Evolutionary conservation across 225 moss, liverwort and hornwort genomes (phyloP).

Genomic region (Thuidium tamariscinum): DNA sequence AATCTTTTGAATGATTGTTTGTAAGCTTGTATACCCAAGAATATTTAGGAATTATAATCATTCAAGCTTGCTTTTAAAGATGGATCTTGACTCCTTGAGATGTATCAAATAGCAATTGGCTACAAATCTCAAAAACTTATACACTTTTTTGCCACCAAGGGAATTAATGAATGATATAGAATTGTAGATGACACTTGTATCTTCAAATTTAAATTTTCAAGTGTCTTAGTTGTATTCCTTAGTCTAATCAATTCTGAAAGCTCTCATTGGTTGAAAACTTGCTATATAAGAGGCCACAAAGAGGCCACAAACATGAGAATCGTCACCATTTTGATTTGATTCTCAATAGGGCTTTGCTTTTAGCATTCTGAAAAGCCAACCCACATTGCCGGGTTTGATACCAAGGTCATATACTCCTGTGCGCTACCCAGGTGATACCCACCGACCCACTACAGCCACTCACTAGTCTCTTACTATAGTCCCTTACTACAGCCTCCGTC

Average conservation of each 20-base stretch:
- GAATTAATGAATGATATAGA: not conserved
- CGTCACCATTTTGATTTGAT: too few species aligned
- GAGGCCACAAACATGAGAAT: not conserved
- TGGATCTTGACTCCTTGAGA: too few species aligned
- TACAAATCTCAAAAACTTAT: not conserved
- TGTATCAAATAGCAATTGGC: too few species aligned
- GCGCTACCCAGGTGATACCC: not conserved
- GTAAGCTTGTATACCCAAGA: not conserved
- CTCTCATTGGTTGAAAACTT: not conserved
- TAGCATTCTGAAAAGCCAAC: not conserved
- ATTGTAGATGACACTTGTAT: too few species aligned
- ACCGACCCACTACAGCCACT: not conserved
- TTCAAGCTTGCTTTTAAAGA: accelerated
- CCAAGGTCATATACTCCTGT: not conserved
- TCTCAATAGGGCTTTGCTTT: too few species aligned
- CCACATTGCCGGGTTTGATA: too few species aligned
- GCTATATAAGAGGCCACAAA: not conserved
- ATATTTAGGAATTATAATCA: accelerated
- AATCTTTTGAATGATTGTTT: not conserved
- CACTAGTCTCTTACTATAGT: not conserved
- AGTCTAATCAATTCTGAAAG: accelerated
- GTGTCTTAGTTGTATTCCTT: not conserved
- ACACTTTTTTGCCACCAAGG: not conserved
- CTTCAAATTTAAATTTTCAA: too few species aligned
- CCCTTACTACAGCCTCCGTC: not conserved